These are phyloP conservation scores for Zygosaccharomyces bisporus DNA, from an alignment of 805 yeast genomes.

Conservation along the genomic window DNA sequence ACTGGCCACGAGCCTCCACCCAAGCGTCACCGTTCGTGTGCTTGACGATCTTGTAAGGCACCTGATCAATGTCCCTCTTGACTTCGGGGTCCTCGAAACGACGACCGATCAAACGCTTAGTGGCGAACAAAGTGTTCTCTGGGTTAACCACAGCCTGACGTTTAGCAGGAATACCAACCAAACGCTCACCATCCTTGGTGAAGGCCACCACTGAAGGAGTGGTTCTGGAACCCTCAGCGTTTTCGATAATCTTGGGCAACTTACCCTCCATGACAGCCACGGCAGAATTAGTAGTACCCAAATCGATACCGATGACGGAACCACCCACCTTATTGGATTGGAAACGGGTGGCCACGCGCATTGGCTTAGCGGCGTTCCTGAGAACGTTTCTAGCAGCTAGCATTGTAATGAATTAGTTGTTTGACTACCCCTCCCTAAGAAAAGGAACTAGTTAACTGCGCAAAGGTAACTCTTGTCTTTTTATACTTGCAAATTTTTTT, in stretches of 20 bases:
- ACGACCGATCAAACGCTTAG: conserved; percentile 92
- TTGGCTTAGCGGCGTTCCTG: conserved; percentile 18
- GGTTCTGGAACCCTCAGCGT: conserved; percentile 80
- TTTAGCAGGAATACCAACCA: conserved; percentile 93
- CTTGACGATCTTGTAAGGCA: conserved; percentile 87
- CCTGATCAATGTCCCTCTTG: conserved; percentile 80
- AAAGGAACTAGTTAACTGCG: neutral
- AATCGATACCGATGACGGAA: conserved; percentile 72
- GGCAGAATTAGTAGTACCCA: conserved; percentile 86
- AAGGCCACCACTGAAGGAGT: conserved; percentile 95
- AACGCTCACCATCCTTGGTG: conserved; percentile 84
- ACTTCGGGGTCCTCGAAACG: conserved; percentile 87
- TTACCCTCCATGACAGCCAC: conserved; percentile 76
- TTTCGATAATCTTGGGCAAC: conserved; percentile 67
- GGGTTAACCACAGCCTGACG: conserved; percentile 95
- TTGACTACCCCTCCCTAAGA: neutral
- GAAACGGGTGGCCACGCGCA: conserved; percentile 33
- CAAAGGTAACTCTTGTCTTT: conserved; percentile 2
- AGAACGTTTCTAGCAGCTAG: conserved; percentile 29
- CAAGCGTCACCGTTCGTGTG: conserved; percentile 94
- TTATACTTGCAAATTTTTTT: conserved; percentile 9
- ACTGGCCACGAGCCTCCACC: conserved; percentile 85
- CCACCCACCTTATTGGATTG: conserved; percentile 39
- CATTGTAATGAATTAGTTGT: conserved; percentile 16
- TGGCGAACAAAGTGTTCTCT: conserved; percentile 88